A percentile compares a stretch with the other conserved stretches of the same genome.
These are phyloP conservation scores for Tulasnella sp. DNA, from an alignment of 768 basidiomycete species.

Conservation along the genomic window DNA sequence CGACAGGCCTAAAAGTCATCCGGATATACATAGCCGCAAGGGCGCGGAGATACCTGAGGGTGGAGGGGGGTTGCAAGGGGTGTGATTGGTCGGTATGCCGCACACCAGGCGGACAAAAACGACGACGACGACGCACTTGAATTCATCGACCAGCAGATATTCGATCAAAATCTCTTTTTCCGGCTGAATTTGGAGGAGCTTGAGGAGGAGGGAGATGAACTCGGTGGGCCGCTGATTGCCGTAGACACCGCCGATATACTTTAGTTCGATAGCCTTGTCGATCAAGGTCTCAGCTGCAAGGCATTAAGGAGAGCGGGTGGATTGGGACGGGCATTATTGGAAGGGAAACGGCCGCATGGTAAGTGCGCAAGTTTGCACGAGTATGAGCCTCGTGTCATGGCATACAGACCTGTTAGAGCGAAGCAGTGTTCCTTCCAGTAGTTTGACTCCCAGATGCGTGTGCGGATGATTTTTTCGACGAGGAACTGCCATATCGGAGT, in stretches of 20 bases:
- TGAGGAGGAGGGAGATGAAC: slow-evolving; percentile 84
- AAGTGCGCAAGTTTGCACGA: slow-evolving; percentile 9
- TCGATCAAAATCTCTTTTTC: slow-evolving; percentile 96
- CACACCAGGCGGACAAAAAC: neutral
- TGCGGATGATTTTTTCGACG: slow-evolving; percentile 93
- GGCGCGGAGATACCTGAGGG: slow-evolving; percentile 76
- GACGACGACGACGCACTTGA: slow-evolving; percentile 60
- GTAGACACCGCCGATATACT: slow-evolving; percentile 84
- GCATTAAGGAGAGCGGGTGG: neutral
- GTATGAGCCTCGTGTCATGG: neutral
- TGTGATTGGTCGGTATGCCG: neutral
- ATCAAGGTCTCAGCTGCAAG: slow-evolving; percentile 77
- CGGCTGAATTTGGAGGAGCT: slow-evolving; percentile 92
- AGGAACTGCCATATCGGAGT: slow-evolving; percentile 47
- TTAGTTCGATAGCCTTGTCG: slow-evolving; percentile 79
- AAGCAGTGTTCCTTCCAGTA: slow-evolving; percentile 99
- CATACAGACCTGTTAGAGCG: slow-evolving; percentile 68
- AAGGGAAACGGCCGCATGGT: neutral
- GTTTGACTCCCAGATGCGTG: slow-evolving; percentile 85
- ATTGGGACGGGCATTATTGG: neutral
- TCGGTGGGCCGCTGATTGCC: slow-evolving; percentile 91
- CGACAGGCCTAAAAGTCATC: slow-evolving; percentile 82
- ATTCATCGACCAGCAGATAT: slow-evolving; percentile 92
- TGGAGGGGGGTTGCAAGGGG: neutral
- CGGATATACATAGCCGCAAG: slow-evolving; percentile 89